These are phyloP conservation scores for Salvia sclarea DNA, from an alignment of 305 asterid genomes.

Conservation along the genomic window DNA sequence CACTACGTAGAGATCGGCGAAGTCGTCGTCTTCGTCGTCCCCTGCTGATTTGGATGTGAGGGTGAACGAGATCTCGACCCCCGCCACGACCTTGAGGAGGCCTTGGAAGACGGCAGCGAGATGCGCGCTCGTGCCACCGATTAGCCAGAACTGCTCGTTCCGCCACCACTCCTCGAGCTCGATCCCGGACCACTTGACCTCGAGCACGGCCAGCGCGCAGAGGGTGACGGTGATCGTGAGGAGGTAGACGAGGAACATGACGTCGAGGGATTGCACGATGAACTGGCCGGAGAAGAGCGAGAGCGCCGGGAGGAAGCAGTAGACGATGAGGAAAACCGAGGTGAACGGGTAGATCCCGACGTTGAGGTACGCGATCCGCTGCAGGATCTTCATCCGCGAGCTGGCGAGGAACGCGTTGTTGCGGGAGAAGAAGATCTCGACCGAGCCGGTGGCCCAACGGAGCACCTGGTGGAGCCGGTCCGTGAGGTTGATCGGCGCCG, in stretches of 20 bases:
- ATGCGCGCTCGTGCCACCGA: conserved; percentile 13
- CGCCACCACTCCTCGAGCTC: conserved; percentile 22
- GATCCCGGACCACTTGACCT: conserved; percentile 15
- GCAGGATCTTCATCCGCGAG: not conserved
- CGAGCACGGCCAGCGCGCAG: conserved; percentile 6
- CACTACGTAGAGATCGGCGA: conserved; percentile 4
- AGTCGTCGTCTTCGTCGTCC: conserved; percentile 9
- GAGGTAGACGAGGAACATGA: not conserved
- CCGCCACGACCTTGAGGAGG: not conserved
- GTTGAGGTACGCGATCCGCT: conserved; percentile 6
- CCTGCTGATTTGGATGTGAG: conserved; percentile 1
- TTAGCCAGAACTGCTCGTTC: conserved; percentile 17
- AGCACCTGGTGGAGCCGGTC: conserved; percentile 19
- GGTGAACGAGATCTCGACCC: conserved; percentile 11
- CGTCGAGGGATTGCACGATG: not conserved
- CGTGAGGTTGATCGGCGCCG: conserved; percentile 12
- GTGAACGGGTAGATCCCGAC: conserved; percentile 10
- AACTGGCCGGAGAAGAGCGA: conserved; percentile 8
- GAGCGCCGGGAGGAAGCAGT: conserved; percentile 11
- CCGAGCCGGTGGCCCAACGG: conserved; percentile 2
- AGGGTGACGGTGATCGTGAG: conserved; percentile 8
- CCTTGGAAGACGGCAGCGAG: conserved; percentile 15
- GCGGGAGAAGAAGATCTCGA: conserved; percentile 10
- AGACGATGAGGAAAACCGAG: not conserved
- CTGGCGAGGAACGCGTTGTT: conserved; percentile 1